Evolutionary conservation across 306 rosid species (phyloP), one percentile per base, ranked within the genome.

Genomic region (Citrullus colocynthis): DNA sequence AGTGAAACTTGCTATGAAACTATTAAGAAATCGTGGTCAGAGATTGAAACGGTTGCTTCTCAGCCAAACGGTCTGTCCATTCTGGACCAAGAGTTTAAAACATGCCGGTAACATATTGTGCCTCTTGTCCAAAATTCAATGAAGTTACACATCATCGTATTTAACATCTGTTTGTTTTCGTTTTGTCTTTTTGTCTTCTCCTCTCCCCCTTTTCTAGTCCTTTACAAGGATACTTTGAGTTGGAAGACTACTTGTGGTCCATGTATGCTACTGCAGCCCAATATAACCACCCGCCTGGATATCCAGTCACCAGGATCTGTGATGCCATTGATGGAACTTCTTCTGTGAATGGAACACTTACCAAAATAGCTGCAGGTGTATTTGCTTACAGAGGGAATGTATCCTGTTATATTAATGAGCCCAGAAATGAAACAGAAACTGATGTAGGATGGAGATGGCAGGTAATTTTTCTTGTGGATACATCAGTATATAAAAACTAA

Each of bases 401-500:
- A 45, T 60, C 88, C 13, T 93, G 96, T 88, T 78, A 84, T 62
- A 44, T 87, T 51, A 88, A 86, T 59, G 45, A 4, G 51, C 91
- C 86, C 24, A 9, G 1, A 71, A 76, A 52, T 48, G 37, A 3
- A 48, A 55, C 88, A 44, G 91, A 91, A 81, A 80, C 87, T 7
- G 1, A 6, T 16, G 32, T 2, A 4, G 96, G 93, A 30, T 91
- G 98, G 98, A 5, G 24, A 21, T 93, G 98, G 97, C 96, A 91
- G 98, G 98, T 91, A 85, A 75, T 11, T 37, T 57, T 4, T 76
- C 11, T 20, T 52, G 42, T 32, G 2, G 57, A 13, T 4, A 39
- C 52, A 39, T 8, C 48, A 14, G 16, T 16, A 66, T 7, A 66
- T 39, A 36, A 7, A 59, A 76, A 51, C 64, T 8, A 18, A 37